phyloP scores from a whole-genome alignment of 768 basidiomycete genomes.

The Epithele typhae region DNA sequence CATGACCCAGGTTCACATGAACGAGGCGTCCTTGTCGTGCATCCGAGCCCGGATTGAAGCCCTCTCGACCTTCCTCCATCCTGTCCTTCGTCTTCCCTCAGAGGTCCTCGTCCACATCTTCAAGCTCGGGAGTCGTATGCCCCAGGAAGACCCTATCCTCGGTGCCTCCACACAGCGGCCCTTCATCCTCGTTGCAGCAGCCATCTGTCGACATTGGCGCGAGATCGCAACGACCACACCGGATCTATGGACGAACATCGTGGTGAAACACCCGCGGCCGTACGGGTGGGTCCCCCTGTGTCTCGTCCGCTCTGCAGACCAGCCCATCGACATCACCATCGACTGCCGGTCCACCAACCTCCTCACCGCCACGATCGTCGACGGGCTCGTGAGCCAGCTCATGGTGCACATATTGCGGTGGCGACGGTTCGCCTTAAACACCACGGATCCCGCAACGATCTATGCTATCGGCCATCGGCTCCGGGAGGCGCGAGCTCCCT shows the following conservation, averaged over 20 bases:
- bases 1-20: conserved; percentile 15
- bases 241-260: conserved; percentile 19
- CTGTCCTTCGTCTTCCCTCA: conserved; percentile 18
- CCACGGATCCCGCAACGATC: conserved; percentile 14
- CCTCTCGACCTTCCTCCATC: conserved; percentile 19
- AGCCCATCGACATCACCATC: conserved; percentile 18
- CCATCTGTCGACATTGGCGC: conserved; percentile 21
- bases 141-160: conserved; percentile 9
- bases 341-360: conserved; percentile 14
- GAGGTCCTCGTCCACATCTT: conserved; percentile 21
- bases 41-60: conserved; percentile 19
- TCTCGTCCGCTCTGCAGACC: conserved; percentile 12
- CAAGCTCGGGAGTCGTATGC: conserved; percentile 13
- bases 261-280: conserved; percentile 14
- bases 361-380: conserved; percentile 13
- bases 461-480: conserved; percentile 13
- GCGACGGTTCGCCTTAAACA: conserved; percentile 16
- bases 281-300: conserved; percentile 15
- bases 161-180: conserved; percentile 9
- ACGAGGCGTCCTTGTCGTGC: conserved; percentile 18
- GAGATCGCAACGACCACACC: conserved; percentile 15
- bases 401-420: conserved; percentile 17
- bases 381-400: conserved; percentile 8
- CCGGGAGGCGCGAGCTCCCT: conserved; percentile 9
- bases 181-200: conserved; percentile 17